Percentiles rank a stretch among this genome's conserved stretches.
Evolutionary conservation across 1,284 basidiomycete genomes (phyloP).

Genomic region (Apiotrichum laibachii): DNA sequence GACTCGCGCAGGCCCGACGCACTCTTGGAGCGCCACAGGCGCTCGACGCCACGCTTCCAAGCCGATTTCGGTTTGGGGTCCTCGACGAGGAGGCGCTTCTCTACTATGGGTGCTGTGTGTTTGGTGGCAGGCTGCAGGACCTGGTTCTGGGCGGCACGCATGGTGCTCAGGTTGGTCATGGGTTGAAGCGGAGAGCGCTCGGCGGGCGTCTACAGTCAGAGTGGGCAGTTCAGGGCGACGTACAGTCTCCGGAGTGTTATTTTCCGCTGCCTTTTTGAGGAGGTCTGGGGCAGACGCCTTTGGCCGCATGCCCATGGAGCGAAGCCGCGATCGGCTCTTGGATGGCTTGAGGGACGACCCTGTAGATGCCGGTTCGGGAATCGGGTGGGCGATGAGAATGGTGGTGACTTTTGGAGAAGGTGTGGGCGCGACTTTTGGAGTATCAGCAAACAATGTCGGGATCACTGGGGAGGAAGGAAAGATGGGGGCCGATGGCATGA

Average conservation of each 20-base stretch:
- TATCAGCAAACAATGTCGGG: neutral
- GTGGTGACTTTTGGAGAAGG: neutral
- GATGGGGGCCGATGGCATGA: neutral
- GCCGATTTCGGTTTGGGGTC: constrained; percentile 24
- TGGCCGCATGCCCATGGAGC: neutral
- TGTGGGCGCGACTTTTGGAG: neutral
- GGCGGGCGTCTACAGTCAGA: too few relatives aligned
- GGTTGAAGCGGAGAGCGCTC: too few relatives aligned
- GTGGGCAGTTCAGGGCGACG: too few relatives aligned
- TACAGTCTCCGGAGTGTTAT: too few relatives aligned
- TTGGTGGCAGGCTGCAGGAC: neutral
- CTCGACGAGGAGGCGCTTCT: neutral
- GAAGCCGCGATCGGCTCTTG: constrained; percentile 8
- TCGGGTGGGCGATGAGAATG: neutral
- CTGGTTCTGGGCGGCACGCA: neutral
- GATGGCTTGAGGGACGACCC: constrained; percentile 1
- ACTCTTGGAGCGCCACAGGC: constrained; percentile 42
- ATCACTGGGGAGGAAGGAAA: neutral
- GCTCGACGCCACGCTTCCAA: constrained; percentile 44
- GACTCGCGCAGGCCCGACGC: constrained; percentile 37
- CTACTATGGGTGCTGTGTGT: neutral
- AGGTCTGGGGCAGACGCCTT: neutral
- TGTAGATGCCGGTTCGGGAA: neutral
- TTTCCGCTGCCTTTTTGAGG: neutral
- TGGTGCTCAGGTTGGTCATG: too few relatives aligned